These are phyloP conservation scores for Phaffomyces antillensis DNA, from an alignment of 805 yeast genomes.

Conservation along the genomic window DNA sequence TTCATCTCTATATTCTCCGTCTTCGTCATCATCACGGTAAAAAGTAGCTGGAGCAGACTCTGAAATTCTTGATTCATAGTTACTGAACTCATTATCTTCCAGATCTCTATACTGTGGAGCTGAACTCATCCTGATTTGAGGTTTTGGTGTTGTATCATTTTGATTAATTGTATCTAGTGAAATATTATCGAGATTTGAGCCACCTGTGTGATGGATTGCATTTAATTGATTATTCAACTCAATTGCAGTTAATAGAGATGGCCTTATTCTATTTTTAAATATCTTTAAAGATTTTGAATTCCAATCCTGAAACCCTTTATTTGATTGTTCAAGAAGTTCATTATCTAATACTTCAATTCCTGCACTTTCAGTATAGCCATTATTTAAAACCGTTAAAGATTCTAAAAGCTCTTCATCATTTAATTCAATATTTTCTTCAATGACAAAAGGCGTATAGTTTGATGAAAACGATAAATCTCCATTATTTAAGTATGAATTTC, in stretches of 20 bases:
- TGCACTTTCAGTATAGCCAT: slow-evolving; percentile 1
- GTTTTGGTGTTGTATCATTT: background rate
- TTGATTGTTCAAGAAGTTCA: slow-evolving; percentile 4
- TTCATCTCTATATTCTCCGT: slow-evolving; percentile 6
- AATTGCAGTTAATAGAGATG: slow-evolving; percentile 20
- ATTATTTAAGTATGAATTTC: slow-evolving; percentile 14
- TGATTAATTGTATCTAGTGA: slow-evolving; percentile 9
- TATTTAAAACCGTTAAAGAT: slow-evolving; percentile 1
- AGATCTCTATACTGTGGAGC: slow-evolving; percentile 16
- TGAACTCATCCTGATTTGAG: slow-evolving; percentile 12
- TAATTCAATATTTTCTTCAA: slow-evolving; percentile 15
- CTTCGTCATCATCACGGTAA: slow-evolving; percentile 3
- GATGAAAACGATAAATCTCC: slow-evolving; percentile 4
- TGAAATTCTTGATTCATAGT: slow-evolving; percentile 14
- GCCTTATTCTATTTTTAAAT: slow-evolving; percentile 14
- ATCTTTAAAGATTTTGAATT: slow-evolving; percentile 5
- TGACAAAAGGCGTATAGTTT: slow-evolving; percentile 5
- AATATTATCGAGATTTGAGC: slow-evolving; percentile 5
- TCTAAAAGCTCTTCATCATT: slow-evolving; percentile 18
- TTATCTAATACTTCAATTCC: slow-evolving; percentile 8
- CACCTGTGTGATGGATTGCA: background rate
- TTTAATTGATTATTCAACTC: slow-evolving; percentile 16
- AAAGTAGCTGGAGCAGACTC: slow-evolving; percentile 13
- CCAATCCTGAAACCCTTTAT: slow-evolving; percentile 4
- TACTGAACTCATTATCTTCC: slow-evolving; percentile 2